phyloP scores from a whole-genome alignment of 805 yeast species.

The Wickerhamomyces sydowiorum region DNA sequence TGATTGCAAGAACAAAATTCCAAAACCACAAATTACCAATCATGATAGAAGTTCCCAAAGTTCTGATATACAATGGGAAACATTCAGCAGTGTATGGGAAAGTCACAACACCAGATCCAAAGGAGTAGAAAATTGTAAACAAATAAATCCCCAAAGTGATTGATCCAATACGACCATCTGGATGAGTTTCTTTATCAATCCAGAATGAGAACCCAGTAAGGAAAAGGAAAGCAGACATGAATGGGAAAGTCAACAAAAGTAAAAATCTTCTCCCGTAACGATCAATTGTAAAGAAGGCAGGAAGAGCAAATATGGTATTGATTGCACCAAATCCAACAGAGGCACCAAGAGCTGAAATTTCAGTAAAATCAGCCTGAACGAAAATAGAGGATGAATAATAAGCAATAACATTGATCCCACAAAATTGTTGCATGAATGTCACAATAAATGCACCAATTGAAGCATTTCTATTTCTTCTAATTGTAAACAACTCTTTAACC shows the following conservation, averaged over 20 bases:
- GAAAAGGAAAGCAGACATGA: constrained; percentile 54
- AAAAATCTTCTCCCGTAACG: constrained; percentile 66
- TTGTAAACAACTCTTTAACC: constrained; percentile 52
- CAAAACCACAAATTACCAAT: constrained; percentile 74
- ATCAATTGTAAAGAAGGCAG: constrained; percentile 78
- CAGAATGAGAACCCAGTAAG: constrained; percentile 69
- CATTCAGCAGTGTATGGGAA: constrained; percentile 86
- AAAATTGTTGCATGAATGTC: constrained; percentile 88
- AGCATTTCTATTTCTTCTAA: constrained; percentile 81
- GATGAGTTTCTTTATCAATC: constrained; percentile 39
- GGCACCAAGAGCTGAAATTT: constrained; percentile 61
- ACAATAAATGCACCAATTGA: constrained; percentile 74
- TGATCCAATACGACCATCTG: constrained; percentile 55
- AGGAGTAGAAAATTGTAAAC: constrained; percentile 67
- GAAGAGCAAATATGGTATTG: constrained; percentile 75
- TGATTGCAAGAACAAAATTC: constrained; percentile 62
- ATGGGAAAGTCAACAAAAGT: constrained; percentile 54
- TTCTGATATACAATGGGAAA: constrained; percentile 73
- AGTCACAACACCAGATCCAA: constrained; percentile 88
- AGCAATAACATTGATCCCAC: constrained; percentile 86
- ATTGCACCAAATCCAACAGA: constrained; percentile 85
- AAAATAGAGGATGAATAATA: constrained; percentile 79
- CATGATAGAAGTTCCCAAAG: constrained; percentile 75
- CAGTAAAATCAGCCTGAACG: constrained; percentile 57
- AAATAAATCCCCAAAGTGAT: constrained; percentile 71